phyloP scores from a whole-genome alignment of 371 early-diverging fungal genomes.

The Apophysomyces ossiformis region DNA sequence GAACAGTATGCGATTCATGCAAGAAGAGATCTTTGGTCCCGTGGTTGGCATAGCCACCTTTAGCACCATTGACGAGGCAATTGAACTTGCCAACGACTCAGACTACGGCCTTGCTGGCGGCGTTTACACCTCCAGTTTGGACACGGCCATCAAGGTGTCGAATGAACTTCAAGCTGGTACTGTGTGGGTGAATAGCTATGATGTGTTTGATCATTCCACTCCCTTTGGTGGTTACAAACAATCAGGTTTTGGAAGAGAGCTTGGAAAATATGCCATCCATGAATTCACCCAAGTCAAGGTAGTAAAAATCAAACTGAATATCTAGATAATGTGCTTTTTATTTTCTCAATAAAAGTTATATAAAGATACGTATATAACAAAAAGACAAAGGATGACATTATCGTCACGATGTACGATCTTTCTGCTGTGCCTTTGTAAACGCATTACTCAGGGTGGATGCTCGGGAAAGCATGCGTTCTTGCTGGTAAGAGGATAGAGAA shows the following conservation, averaged over 20 bases:
- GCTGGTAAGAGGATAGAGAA: constrained; percentile 53
- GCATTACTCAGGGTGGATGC: constrained; percentile 44
- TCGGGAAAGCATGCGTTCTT: constrained; percentile 46
- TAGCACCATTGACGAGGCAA: constrained; percentile 74
- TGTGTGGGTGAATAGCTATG: constrained; percentile 54
- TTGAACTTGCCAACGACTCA: constrained; percentile 77
- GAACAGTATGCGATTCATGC: constrained; percentile 69
- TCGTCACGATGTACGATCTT: not conserved
- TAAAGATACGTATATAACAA: not conserved
- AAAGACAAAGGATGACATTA: not conserved
- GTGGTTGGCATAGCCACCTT: constrained; percentile 83
- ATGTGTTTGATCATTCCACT: constrained; percentile 55
- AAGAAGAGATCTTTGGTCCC: constrained; percentile 94
- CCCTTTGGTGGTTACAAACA: constrained; percentile 93
- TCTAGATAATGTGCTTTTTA: not conserved
- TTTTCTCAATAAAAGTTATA: too few relatives aligned
- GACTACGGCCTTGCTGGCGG: constrained; percentile 89
- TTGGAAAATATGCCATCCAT: constrained; percentile 73
- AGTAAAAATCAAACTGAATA: constrained; percentile 52
- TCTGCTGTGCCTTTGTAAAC: constrained; percentile 18
- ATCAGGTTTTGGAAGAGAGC: constrained; percentile 84
- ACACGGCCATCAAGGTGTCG: constrained; percentile 66
- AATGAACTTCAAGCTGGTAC: constrained; percentile 79
- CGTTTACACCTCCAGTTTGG: constrained; percentile 74
- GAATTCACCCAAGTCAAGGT: constrained; percentile 75